phyloP scores from a whole-genome alignment of 2,329 filamentous ascomycete species.

The Pestalotiopsis sp. region DNA sequence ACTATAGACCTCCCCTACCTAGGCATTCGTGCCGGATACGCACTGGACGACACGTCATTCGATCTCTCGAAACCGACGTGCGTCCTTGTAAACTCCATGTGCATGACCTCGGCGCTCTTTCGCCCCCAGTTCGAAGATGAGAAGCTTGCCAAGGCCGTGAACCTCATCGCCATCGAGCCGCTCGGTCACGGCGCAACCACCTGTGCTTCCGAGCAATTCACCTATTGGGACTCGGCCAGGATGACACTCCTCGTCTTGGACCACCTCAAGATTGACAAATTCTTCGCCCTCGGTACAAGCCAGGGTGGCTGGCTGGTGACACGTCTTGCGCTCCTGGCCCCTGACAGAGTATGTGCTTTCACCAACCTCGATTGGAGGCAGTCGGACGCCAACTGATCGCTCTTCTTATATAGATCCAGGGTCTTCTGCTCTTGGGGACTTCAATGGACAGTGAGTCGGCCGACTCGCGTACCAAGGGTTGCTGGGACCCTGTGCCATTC shows the following conservation, averaged over 20 bases:
- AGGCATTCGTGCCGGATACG: constrained; percentile 48
- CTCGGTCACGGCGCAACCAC: constrained; percentile 53
- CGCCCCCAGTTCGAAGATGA: constrained; percentile 43
- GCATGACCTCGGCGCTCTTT: constrained; percentile 50
- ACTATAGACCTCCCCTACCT: constrained; percentile 51
- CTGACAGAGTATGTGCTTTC: constrained; percentile 41
- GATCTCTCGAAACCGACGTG: constrained; percentile 54
- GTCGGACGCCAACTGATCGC: background rate
- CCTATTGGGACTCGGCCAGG: constrained; percentile 57
- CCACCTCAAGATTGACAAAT: constrained; percentile 47
- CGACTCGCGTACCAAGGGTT: constrained; percentile 45
- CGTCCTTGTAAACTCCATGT: constrained; percentile 56
- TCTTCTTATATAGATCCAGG: constrained; percentile 40
- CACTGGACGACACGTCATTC: constrained; percentile 40
- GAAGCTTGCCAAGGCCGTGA: constrained; percentile 42
- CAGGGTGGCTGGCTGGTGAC: constrained; percentile 55
- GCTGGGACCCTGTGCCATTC: constrained; percentile 50
- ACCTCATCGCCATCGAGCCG: constrained; percentile 55
- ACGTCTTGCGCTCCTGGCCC: constrained; percentile 53
- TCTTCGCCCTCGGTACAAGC: constrained; percentile 53
- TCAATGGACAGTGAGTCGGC: constrained; percentile 57
- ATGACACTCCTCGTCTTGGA: constrained; percentile 61
- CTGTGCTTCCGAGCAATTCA: constrained; percentile 48
- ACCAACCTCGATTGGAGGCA: background rate
- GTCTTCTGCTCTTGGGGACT: constrained; percentile 50